Base-by-base conservation (phyloP, 306 rosid species). In the Glycine tomentella region DNA sequence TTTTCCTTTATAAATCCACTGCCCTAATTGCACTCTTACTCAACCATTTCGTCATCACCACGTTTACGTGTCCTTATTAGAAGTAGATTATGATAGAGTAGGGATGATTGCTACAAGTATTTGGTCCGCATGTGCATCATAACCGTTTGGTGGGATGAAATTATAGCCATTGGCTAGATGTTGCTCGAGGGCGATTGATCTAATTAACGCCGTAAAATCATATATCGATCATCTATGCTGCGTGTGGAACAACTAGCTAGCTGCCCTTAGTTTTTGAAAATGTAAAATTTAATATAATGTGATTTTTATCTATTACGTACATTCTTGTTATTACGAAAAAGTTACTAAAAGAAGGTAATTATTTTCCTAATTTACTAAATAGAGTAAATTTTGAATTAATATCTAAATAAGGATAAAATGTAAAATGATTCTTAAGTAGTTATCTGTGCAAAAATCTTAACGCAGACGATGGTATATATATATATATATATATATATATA, bases 41-140 rank as follows among this genome's bases (percentile, higher is more conserved):
- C 97, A 75, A 90, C 86, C 97, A 40, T 88, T 84, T 87, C 92
- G 94, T 92, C 92, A 88, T 90, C 89, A 78, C 89, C 73, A 90
- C 92, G 97, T 87, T 78, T 88, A 84, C 86, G 55, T 88, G 92
- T 87, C 91, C 86, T 83, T 72, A 31, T 73, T 64, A 57, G 25
- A 20, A 15, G 40, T 9, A 25, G 10, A 72, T 34, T 50, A 49
- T 59, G 81, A 48, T 85, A 45, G 9, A 4, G 50, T 81, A 76
- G 5, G 50, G 72, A 65, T 6, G 16, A 75, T 70, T 51, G 40
- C 69, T 25, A 11, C 3, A 34, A 10, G 36, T 56, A 48, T n/a
- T 44, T 64, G 46, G 58, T 63, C 33, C 13, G 53, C 57, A 31
- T 61, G 42, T 61, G 42, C 42, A 4, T 4, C 3, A 10, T 31